phyloP scores from a whole-genome alignment of 2,329 filamentous ascomycete species.

The Podosphaera aphanis region DNA sequence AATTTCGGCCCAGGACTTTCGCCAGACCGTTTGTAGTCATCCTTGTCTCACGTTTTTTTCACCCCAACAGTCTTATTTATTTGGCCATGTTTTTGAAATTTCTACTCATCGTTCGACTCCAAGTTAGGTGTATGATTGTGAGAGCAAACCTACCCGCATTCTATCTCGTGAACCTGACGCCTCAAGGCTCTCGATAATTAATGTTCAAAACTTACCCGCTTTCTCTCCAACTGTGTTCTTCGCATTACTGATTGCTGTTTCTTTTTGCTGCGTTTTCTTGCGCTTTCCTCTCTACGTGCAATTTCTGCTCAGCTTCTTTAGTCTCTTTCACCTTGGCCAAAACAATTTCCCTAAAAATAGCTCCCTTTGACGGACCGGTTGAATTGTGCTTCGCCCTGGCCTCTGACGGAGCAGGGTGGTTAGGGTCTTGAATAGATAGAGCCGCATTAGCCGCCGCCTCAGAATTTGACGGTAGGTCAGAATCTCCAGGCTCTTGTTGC shows the following conservation, averaged over 20 bases:
- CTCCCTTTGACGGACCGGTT: slow-evolving; percentile 29
- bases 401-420: slow-evolving; percentile 2
- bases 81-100: not conserved
- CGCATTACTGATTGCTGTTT: slow-evolving; percentile 3
- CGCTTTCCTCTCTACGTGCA: slow-evolving; percentile 30
- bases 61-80: not conserved
- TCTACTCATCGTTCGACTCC: not conserved
- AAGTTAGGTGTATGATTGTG: not conserved
- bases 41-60: not conserved
- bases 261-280: slow-evolving; percentile 12
- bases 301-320: slow-evolving; percentile 61
- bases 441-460: slow-evolving; percentile 31
- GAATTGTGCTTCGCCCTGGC: slow-evolving; percentile 20
- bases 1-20: not conserved
- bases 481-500: slow-evolving; percentile 54
- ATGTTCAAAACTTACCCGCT: too few relatives aligned
- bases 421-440: slow-evolving; percentile 5
- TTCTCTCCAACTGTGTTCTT: too few relatives aligned
- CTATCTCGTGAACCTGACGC: too few relatives aligned
- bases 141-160: too few relatives aligned
- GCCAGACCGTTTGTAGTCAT: not conserved
- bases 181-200: too few relatives aligned
- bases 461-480: slow-evolving; percentile 30
- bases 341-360: slow-evolving; percentile 87
- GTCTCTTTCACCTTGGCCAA: slow-evolving; percentile 80